Evolutionary conservation across 1,284 basidiomycete genomes (phyloP), one percentile per base, ranked within the genome.

Genomic region (Rhodofomes roseus): DNA sequence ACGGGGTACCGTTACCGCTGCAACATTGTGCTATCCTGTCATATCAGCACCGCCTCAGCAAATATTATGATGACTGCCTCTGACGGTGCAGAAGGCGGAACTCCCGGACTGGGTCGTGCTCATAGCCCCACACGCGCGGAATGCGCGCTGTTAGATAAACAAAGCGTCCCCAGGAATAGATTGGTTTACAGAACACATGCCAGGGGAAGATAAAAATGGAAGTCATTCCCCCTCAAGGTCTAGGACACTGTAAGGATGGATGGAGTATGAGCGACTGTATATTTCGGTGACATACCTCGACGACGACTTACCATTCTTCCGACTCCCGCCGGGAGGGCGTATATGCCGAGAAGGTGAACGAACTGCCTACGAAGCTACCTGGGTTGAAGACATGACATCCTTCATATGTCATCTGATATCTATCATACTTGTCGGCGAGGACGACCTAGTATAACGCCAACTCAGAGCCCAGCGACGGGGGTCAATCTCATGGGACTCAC

Each of bases 381-480:
- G 97, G 97, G 73, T 99, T 99, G 80, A 99, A 95, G 31, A 99
- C 97, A 74, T 98, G 96, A 70, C 97, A 99, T 6, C 94, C 95
- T 63, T 96, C 96, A 71, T 99, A 99, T 1, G 96, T 99, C 65
- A 98, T 81, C 68, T 97, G 95, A 73, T 93, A 99, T 39, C 92
- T 85, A 70, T 98, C 96, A 72, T 97, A 98, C 73, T 91, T 95
- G 76, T 99, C 97, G 1, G 97, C 97, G 12, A 99, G 81, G n/a
- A 99, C 83, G 23, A 98, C 80, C 94, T 96, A 67, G 12, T 51
- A 43, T 56, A 39, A 59, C 31, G 43, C 55, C 27, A 18, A 54
- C 54, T 54, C 66, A 65, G n/a, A 61, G 1, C 12, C 39, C 39
- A 23, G 62, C 29, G 27, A 59, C 3, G 18, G 37, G 37, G 16